Conservation (phyloP, 2,329 filamentous ascomycete genomes). For the Colletotrichum salicis region DNA sequence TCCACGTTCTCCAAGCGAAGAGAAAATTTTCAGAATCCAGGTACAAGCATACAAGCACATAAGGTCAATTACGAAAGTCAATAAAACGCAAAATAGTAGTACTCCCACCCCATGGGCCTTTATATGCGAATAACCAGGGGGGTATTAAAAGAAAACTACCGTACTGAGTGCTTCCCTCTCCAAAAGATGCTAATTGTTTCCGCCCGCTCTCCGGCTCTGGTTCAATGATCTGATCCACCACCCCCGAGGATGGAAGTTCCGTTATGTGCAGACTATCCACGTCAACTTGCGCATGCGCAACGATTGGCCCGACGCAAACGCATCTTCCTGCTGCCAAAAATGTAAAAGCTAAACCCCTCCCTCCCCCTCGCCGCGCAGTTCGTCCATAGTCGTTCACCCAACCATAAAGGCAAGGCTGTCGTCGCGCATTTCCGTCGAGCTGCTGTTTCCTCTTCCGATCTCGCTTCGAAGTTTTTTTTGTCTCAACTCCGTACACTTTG, state of each 20-base stretch:
- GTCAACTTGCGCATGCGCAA: conserved; percentile 11
- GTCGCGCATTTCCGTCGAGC: conserved; percentile 7
- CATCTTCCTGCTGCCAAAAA: conserved; percentile 17
- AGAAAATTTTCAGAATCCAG: not conserved
- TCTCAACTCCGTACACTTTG: conserved; percentile 27
- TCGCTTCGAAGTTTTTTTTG: conserved; percentile 5
- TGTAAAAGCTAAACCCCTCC: conserved; percentile 16
- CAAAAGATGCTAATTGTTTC: no score
- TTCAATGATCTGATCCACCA: conserved; percentile 23
- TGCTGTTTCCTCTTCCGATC: conserved; percentile 15
- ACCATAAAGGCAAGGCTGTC: conserved; percentile 32
- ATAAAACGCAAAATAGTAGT: not conserved
- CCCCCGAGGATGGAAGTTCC: not conserved
- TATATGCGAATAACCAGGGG: conserved; percentile 20
- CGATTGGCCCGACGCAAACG: conserved; percentile 18
- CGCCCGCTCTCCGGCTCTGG: not conserved
- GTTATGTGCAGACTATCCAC: conserved; percentile 19
- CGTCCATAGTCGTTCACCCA: conserved; percentile 27
- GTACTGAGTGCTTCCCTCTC: conserved; percentile 1
- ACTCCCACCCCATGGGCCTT: not conserved
- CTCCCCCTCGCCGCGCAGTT: conserved; percentile 21
- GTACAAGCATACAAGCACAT: not conserved
- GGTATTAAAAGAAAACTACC: conserved; percentile 28
- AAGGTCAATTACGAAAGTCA: not conserved
- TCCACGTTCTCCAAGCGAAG: not conserved